These are phyloP conservation scores for Cyclotella cryptica DNA, from an alignment of 108 stramenopile genomes.

Conservation along the genomic window DNA sequence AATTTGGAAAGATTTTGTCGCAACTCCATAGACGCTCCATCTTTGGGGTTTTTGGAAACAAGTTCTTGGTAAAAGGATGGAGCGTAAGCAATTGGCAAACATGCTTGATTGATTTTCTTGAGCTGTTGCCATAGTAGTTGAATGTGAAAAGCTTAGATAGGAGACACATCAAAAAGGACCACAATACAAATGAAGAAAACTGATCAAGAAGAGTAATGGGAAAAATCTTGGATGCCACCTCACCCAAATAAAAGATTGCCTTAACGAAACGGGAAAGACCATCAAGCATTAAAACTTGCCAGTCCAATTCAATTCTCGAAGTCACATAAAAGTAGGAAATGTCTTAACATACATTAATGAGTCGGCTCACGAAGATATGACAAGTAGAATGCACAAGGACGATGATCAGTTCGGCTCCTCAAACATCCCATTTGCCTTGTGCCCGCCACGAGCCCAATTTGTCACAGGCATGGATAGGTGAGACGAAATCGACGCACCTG, in stretches of 20 bases:
- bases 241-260: too few species aligned
- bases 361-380: too few species aligned
- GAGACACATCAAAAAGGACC: not conserved
- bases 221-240: too few species aligned
- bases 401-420: too few species aligned
- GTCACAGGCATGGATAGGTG: not conserved
- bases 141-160: not conserved
- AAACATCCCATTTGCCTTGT: too few species aligned
- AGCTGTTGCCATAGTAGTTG: constrained; percentile 46
- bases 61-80: constrained; percentile 92
- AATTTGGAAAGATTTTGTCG: constrained; percentile 78
- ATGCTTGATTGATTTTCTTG: constrained; percentile 77
- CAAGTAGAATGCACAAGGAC: too few species aligned
- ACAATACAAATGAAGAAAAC: not conserved
- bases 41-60: constrained; percentile 18
- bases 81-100: constrained; percentile 93
- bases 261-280: too few species aligned
- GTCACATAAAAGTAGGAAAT: too few species aligned
- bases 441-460: not conserved
- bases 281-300: too few species aligned
- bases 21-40: constrained; percentile 26
- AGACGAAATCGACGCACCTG: constrained; percentile 56
- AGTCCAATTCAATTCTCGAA: too few species aligned
- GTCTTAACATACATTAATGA: too few species aligned
- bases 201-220: not conserved